Conservation (phyloP, 495 filamentous ascomycete genomes). For the Hypoxylon perforatum region DNA sequence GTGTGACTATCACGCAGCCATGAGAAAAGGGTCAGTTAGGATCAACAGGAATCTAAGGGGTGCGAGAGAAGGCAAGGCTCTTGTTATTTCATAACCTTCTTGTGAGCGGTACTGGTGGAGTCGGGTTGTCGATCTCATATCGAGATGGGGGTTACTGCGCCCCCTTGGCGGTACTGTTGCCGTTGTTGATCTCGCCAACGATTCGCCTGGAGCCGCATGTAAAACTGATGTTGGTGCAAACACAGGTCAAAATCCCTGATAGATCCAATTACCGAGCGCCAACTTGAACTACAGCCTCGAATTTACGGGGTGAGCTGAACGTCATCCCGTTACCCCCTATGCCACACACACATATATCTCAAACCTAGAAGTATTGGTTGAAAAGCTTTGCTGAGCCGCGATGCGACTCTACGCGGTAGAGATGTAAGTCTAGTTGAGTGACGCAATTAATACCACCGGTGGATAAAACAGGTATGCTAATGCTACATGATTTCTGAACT, state of each 20-base stretch:
- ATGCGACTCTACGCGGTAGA: background rate
- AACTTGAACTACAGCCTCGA: background rate
- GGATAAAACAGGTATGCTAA: too few species aligned
- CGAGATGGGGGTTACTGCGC: background rate
- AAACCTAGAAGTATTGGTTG: constrained; percentile 3
- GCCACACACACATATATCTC: background rate
- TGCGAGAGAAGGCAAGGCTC: background rate
- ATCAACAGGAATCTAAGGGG: background rate
- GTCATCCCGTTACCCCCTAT: background rate
- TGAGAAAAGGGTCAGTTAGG: background rate
- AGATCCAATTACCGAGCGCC: background rate
- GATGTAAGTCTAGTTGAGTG: too few species aligned
- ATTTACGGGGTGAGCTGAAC: background rate
- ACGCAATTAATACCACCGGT: too few species aligned
- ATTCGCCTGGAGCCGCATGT: background rate
- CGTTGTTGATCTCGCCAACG: background rate
- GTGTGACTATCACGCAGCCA: background rate
- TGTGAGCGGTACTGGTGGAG: background rate
- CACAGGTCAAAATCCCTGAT: background rate
- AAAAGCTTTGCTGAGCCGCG: background rate
- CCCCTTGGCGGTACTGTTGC: background rate
- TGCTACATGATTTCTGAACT: too few species aligned
- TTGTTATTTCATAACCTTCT: background rate
- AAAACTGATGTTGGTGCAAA: background rate
- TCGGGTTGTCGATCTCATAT: background rate